Percentiles rank a stretch among this genome's conserved stretches.
Evolutionary conservation across 352 stramenopile genomes (phyloP).

Genomic region (Phytophthora multivora): DNA sequence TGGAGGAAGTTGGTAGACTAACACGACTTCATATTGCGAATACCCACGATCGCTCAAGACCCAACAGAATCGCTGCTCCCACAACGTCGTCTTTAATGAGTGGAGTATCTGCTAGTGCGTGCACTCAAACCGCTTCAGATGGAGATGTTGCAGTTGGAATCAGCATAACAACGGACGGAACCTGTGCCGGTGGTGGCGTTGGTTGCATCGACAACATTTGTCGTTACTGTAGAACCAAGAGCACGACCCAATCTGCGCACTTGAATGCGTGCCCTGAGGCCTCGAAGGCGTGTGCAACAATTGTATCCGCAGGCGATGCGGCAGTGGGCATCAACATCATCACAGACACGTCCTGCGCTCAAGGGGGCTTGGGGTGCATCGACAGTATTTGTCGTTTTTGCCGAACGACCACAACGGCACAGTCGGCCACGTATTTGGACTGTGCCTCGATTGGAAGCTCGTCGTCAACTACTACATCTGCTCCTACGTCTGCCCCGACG

Average conservation of each 20-base stretch:
- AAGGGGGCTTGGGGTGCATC: constrained; percentile 35
- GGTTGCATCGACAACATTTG: constrained; percentile 24
- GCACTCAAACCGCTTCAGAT: constrained; percentile 14
- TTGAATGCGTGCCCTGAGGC: constrained; percentile 14
- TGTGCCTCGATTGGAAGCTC: neutral
- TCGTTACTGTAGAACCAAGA: constrained; percentile 19
- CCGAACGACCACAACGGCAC: constrained; percentile 24
- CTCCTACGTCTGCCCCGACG: neutral
- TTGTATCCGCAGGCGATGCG: constrained; percentile 25
- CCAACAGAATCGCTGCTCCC: too few species aligned
- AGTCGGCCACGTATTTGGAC: constrained; percentile 18
- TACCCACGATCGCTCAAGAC: too few species aligned
- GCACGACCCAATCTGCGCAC: constrained; percentile 21
- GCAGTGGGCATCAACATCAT: constrained; percentile 32
- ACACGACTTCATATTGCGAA: too few species aligned
- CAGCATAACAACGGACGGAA: constrained; percentile 24
- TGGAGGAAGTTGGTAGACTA: too few species aligned
- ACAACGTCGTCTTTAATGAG: too few species aligned
- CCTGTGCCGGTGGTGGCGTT: constrained; percentile 18
- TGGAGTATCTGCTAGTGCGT: neutral
- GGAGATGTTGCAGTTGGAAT: constrained; percentile 34
- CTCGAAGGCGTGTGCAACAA: constrained; percentile 5
- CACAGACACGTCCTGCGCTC: constrained; percentile 27
- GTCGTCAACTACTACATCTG: neutral
- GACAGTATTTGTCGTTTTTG: constrained; percentile 31